Evolutionary conservation across 257 asterid genomes (phyloP).

Genomic region (Oldenlandia corymbosa): DNA sequence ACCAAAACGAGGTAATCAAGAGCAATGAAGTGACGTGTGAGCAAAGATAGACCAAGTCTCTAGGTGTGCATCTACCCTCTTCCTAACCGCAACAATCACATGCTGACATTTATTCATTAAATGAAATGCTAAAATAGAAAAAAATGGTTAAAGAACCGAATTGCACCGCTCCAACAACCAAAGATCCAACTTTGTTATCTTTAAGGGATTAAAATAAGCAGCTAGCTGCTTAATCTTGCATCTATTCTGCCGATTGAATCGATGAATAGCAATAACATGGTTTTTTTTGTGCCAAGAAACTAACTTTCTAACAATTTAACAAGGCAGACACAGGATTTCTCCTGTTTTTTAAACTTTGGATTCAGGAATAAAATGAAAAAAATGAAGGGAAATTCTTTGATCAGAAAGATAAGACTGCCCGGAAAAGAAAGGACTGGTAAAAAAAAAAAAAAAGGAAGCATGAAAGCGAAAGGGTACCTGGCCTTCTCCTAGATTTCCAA

Average conservation of each 20-base stretch:
- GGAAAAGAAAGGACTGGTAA: not conserved
- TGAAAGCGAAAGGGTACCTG: constrained; percentile 20
- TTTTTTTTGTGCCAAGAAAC: no score
- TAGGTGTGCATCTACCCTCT: not conserved
- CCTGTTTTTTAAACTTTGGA: not conserved
- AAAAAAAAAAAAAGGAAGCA: not conserved
- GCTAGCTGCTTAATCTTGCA: not conserved
- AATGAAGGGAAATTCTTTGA: no score
- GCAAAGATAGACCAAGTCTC: constrained; percentile 24
- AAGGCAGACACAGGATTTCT: not conserved
- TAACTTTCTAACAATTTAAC: not conserved
- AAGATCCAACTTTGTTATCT: not conserved
- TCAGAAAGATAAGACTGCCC: no score
- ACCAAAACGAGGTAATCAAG: constrained; percentile 13
- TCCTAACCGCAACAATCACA: constrained; percentile 9
- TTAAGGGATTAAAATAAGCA: not conserved
- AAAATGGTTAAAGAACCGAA: not conserved
- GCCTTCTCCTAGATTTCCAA: constrained; percentile 83
- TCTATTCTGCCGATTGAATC: not conserved
- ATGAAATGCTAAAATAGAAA: no score
- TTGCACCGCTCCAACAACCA: not conserved
- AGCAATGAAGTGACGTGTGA: constrained; percentile 25
- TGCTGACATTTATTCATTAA: not conserved
- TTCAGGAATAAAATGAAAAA: no score
- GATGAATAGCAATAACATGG: constrained; percentile 1